These are phyloP conservation scores for Aspergillus caelatus DNA, from an alignment of 2,329 filamentous ascomycete genomes.

Conservation along the genomic window DNA sequence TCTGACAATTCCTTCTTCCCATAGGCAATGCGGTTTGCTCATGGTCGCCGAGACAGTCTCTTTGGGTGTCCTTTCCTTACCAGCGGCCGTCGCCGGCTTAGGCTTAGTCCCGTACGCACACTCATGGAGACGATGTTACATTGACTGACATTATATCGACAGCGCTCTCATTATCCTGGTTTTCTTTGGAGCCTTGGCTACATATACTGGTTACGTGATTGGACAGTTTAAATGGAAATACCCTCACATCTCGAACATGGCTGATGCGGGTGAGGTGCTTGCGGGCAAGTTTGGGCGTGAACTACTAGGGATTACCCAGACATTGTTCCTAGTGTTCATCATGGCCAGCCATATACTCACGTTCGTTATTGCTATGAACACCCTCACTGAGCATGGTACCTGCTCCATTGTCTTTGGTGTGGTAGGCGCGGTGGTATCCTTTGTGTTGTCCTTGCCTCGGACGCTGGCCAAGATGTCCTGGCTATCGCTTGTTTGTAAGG, in stretches of 20 bases:
- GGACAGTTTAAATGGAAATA: constrained; percentile 61
- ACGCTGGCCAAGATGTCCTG: constrained; percentile 66
- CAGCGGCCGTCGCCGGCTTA: constrained; percentile 54
- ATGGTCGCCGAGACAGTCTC: constrained; percentile 65
- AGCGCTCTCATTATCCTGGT: constrained; percentile 58
- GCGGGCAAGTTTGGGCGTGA: constrained; percentile 64
- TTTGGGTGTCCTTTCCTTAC: constrained; percentile 59
- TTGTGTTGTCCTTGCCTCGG: constrained; percentile 61
- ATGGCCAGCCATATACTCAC: constrained; percentile 73
- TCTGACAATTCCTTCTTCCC: constrained; percentile 34
- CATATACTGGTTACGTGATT: constrained; percentile 64
- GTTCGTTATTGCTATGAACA: constrained; percentile 70
- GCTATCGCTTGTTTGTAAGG: constrained; percentile 59
- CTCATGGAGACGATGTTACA: background rate
- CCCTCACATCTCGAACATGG: constrained; percentile 66
- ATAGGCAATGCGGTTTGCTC: constrained; percentile 50
- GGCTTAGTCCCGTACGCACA: constrained; percentile 54
- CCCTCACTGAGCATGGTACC: constrained; percentile 61
- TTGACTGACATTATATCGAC: background rate
- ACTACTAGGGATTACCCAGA: constrained; percentile 63
- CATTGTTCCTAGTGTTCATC: constrained; percentile 68
- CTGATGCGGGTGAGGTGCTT: constrained; percentile 67
- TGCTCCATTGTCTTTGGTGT: constrained; percentile 68
- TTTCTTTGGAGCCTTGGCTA: constrained; percentile 56
- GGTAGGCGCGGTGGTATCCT: constrained; percentile 62